phyloP scores from a whole-genome alignment of 768 basidiomycete genomes.

The Termitomyces sp. region DNA sequence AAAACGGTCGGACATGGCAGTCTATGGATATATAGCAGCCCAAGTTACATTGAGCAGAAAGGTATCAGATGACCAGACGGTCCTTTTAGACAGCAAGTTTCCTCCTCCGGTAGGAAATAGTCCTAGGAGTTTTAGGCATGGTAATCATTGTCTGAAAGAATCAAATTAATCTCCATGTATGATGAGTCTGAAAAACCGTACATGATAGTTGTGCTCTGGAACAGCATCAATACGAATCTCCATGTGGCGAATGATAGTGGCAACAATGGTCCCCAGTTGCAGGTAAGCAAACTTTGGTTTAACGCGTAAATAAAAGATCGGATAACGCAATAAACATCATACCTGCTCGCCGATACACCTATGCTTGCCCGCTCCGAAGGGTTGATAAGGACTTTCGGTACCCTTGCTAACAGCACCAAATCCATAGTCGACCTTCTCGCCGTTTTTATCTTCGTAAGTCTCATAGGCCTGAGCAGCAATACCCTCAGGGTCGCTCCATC shows the following conservation, averaged over 20 bases:
- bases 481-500: slow-evolving; percentile 86
- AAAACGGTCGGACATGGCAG: background rate
- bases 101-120: slow-evolving; percentile 64
- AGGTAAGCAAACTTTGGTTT: slow-evolving; percentile 80
- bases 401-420: slow-evolving; percentile 96
- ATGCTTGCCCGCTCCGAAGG: slow-evolving; percentile 96
- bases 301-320: background rate
- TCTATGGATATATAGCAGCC: slow-evolving; percentile 5
- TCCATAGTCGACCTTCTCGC: slow-evolving; percentile 94
- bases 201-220: slow-evolving; percentile 87
- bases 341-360: slow-evolving; percentile 92
- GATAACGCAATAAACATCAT: slow-evolving; percentile 11
- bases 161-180: background rate
- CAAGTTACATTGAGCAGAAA: background rate
- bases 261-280: slow-evolving; percentile 82
- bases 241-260: slow-evolving; percentile 70
- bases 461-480: slow-evolving; percentile 75
- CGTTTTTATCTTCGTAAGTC: slow-evolving; percentile 65
- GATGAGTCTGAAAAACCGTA: slow-evolving; percentile 33
- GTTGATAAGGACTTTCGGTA: slow-evolving; percentile 93
- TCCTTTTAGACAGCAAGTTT: slow-evolving; percentile 42
- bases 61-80: background rate
- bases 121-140: slow-evolving; percentile 70
- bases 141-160: slow-evolving; percentile 86
- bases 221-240: slow-evolving; percentile 71